These are phyloP conservation scores for Pichia sporocuriosa DNA, from an alignment of 805 yeast species.

Conservation along the genomic window DNA sequence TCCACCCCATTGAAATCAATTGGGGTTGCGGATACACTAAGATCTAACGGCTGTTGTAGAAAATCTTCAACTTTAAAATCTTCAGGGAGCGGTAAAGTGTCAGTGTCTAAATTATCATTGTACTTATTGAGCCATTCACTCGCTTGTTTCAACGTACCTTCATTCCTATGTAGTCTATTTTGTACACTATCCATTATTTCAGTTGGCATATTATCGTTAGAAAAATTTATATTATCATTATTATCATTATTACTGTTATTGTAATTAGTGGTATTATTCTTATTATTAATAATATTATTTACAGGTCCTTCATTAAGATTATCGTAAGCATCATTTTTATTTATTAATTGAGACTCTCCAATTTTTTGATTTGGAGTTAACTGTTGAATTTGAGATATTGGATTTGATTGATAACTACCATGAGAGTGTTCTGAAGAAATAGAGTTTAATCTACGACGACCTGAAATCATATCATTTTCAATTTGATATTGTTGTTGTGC, in stretches of 20 bases:
- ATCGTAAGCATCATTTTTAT: too few species aligned
- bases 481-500: too few species aligned
- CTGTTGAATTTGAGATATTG: too few species aligned
- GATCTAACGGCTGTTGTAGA: slow-evolving; percentile 18
- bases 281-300: too few species aligned
- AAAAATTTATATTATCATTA: slow-evolving; percentile 17
- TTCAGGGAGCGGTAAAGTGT: slow-evolving; percentile 17
- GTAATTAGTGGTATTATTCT: too few species aligned
- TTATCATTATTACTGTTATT: not conserved
- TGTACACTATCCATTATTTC: slow-evolving; percentile 36
- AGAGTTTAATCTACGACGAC: too few species aligned
- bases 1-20: slow-evolving; percentile 9
- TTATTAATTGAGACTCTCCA: too few species aligned
- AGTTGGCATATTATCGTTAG: not conserved
- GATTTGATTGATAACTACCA: too few species aligned
- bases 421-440: too few species aligned
- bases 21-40: slow-evolving; percentile 12
- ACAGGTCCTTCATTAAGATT: too few species aligned
- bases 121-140: slow-evolving; percentile 44
- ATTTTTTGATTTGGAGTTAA: too few species aligned
- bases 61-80: slow-evolving; percentile 32
- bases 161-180: slow-evolving; percentile 41
- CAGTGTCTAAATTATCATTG: slow-evolving; percentile 14
- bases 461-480: too few species aligned
- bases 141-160: slow-evolving; percentile 46